Evolutionary conservation across 306 rosid species (phyloP).

Genomic region (Biancaea sappan): DNA sequence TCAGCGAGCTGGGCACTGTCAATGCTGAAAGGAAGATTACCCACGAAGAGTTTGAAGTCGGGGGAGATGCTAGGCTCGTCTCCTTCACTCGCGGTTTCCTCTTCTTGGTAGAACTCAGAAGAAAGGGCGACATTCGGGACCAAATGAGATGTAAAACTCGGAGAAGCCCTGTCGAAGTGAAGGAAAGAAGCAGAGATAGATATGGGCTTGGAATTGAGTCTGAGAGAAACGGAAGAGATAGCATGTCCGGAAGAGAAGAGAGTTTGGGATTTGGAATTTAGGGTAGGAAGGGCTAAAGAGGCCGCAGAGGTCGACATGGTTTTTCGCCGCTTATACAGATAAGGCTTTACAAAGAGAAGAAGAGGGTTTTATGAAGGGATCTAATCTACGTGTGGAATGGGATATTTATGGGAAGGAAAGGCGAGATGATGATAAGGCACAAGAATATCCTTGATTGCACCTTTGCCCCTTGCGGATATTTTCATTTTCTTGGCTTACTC

Average conservation of each 20-base stretch:
- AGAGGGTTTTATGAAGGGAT: background rate
- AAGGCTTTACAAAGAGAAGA: conserved; percentile 31
- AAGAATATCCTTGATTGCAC: no score
- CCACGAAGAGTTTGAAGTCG: conserved; percentile 75
- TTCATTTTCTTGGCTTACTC: no score
- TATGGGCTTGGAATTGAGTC: conserved; percentile 29
- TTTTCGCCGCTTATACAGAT: conserved; percentile 33
- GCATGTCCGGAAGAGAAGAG: conserved; percentile 23
- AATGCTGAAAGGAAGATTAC: conserved; percentile 73
- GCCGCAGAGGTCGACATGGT: conserved; percentile 56
- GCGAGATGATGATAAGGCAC: no score
- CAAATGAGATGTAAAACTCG: conserved; percentile 45
- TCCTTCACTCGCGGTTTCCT: conserved; percentile 39
- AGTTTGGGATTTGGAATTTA: conserved; percentile 42
- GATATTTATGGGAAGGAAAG: conserved; percentile 2
- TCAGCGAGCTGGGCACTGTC: conserved; percentile 89
- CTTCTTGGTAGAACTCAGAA: conserved; percentile 73
- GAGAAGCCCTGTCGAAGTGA: conserved; percentile 26
- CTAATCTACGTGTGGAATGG: no score
- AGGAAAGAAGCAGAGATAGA: conserved; percentile 43
- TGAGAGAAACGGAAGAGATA: conserved; percentile 23
- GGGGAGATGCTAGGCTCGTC: conserved; percentile 42
- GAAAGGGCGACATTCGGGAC: conserved; percentile 61
- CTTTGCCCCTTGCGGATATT: no score
- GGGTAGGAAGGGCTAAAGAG: conserved; percentile 46